Base-by-base conservation (phyloP, 176 grass and related monocot species). In the Oryza brachyantha region DNA sequence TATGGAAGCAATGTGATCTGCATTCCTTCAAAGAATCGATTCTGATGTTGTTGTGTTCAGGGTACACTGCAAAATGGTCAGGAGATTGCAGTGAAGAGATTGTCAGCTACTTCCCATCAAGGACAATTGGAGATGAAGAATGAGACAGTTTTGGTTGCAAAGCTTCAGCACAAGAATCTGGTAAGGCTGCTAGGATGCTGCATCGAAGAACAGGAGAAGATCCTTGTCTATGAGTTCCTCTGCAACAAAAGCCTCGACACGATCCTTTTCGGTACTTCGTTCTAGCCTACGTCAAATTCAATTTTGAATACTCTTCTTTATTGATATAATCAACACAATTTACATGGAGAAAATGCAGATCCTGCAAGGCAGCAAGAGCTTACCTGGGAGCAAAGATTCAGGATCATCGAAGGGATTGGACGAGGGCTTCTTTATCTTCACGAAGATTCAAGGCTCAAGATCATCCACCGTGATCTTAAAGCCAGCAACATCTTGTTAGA, bases 351-450 rank as follows among this genome's bases (percentile, higher is more conserved):
- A n/a, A 34, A 57, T 31, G 7, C 64, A 93, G 84, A 93, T 57
- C 72, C 81, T 61, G 14, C 22, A 36, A 61, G 61, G 11, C 19
- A 67, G 3, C 45, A 74, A 0, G 66, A 81, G 61, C 52, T 93
- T 16, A 46, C 37, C 16, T 90, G 87, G 91, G 57, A 4, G 9
- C 74, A 26, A 13, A 78, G 91, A 10, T 66, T 27, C 81, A 90
- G 35, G 59, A 93, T 93, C 36, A 90, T 90, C 26, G 76, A 87
- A 80, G 87, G 91, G 14, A 81, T 87, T 22, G 61, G 22, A 0
- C 76, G 86, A 11, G 87, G 91, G 24, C 81, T 93, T 29, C 72
- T 93, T 10, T 90, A 93, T 36, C 91, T 93, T 41, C 91, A 93
- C 8, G 88, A 88, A 64, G 87, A 90, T 61, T 93, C 87, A 1